These are phyloP conservation scores for Pouteria campechiana DNA, from an alignment of 179 eudicot genomes.

Conservation along the genomic window DNA sequence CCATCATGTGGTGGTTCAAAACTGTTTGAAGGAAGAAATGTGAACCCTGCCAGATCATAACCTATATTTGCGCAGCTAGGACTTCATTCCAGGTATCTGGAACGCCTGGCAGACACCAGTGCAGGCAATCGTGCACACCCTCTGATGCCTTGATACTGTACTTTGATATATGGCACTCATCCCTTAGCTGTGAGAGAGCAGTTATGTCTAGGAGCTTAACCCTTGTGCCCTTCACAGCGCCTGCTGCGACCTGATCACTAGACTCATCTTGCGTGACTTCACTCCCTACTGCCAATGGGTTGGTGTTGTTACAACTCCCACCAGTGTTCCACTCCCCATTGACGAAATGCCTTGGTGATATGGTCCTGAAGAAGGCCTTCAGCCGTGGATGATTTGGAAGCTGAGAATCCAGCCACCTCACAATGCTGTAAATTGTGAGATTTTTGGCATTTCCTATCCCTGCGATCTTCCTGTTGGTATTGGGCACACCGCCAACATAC, in stretches of 20 bases:
- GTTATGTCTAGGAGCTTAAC: conserved; percentile 70
- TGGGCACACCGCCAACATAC: conserved; percentile 54
- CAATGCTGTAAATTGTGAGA: conserved; percentile 40
- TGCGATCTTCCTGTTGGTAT: conserved; percentile 36
- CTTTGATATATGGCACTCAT: conserved; percentile 72
- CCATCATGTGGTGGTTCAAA: too few species aligned
- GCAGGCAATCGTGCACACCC: conserved; percentile 71
- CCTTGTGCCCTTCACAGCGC: conserved; percentile 60
- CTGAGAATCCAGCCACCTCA: conserved; percentile 57
- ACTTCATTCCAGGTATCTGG: conserved; percentile 90
- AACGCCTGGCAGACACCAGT: conserved; percentile 89
- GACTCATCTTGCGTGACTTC: conserved; percentile 46
- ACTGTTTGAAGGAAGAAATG: too few species aligned
- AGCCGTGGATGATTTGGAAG: conserved; percentile 39
- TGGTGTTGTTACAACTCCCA: conserved; percentile 70
- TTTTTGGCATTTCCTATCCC: conserved; percentile 58
- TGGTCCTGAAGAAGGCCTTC: conserved; percentile 56
- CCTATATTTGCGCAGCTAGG: conserved; percentile 49
- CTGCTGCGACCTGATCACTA: conserved; percentile 47
- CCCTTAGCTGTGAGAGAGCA: conserved; percentile 63
- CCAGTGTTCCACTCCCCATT: conserved; percentile 93
- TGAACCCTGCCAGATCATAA: too few species aligned
- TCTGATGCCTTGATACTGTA: conserved; percentile 44
- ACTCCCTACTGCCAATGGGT: conserved; percentile 51
- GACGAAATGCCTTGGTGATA: conserved; percentile 74